Percentiles rank a stretch among this genome's conserved stretches.
phyloP scores from a whole-genome alignment of 306 rosid species.

The Abrus pulchellus region DNA sequence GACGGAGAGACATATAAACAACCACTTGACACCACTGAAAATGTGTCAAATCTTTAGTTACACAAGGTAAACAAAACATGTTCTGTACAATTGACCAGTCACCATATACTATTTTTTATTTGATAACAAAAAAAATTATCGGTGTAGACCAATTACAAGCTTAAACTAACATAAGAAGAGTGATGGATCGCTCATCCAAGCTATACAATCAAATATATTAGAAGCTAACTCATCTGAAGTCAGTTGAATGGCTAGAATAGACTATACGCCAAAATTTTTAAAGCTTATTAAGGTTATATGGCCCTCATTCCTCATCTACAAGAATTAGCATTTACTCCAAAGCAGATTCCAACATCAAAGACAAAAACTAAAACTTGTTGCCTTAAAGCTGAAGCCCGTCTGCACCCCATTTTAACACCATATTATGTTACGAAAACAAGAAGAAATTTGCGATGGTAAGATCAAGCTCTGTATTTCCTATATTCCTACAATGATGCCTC shows the following conservation, averaged over 20 bases:
- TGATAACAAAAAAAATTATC: background rate
- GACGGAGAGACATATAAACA: background rate
- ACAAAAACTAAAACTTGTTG: background rate
- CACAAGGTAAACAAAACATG: background rate
- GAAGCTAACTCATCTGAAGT: background rate
- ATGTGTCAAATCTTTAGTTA: background rate
- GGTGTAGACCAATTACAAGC: conserved; percentile 2
- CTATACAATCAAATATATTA: background rate
- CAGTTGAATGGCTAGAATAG: background rate
- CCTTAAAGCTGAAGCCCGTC: background rate
- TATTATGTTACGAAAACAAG: background rate
- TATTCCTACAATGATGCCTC: background rate
- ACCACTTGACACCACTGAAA: conserved; percentile 25
- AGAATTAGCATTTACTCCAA: background rate
- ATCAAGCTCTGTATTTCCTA: background rate
- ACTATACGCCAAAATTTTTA: background rate
- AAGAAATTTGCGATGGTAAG: background rate
- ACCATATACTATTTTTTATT: background rate
- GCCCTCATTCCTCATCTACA: background rate
- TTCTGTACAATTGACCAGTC: conserved; percentile 16
- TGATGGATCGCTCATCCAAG: background rate
- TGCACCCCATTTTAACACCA: background rate
- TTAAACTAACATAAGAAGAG: conserved; percentile 2
- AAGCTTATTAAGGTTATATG: background rate
- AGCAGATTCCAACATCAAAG: background rate